Evolutionary conservation across 768 basidiomycete species (phyloP), one percentile per base, ranked within the genome.

Genomic region (Cystobasidium tubakii): DNA sequence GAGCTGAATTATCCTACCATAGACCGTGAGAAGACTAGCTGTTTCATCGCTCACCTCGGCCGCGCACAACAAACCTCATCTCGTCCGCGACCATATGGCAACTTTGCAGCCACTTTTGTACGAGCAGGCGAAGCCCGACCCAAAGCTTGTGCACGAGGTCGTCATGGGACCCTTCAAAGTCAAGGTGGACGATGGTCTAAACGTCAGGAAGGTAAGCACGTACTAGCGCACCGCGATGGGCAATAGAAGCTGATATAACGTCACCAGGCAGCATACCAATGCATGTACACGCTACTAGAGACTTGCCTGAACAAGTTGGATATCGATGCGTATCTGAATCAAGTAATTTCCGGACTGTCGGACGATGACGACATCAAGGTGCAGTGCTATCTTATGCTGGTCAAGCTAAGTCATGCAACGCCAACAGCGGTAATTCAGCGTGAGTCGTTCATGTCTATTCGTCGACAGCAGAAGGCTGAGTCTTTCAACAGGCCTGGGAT

Each of bases 331-430:
- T 93, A 95, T 84, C 85, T 97, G 27, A 85, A 84, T 27, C 86
- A 88, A 57, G 89, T 97, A 57, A 85, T 95, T 63, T 86, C 86
- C 0, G 94, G 92, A 0, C 86, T 98, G 15, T 83, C 85, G 1
- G 96, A 99, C 80, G 88, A 89, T 69, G 93, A 98, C 80, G 96
- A 98, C 80, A 91, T 99, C 84, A 97, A 97, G 82, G 92, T 97
- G 57, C 87, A 97, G 74, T 92, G 89, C 66, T 91, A 95, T 81
- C 91, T 99, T 87, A 90, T 95, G 84, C 85, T 98, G 44, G 91
- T 92, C 84, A 88, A 93, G 12, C 86, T 98, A 19, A 87, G 92
- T 9, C 89, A 90, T 77, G 86, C 93, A 19, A 89, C 92, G 1
- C 91, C 91, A 17, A 87, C 89, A 0, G 88, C 90, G 36, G 87